Base-by-base conservation (phyloP, 2,329 filamentous ascomycete species). In the Acarospora socialis region DNA sequence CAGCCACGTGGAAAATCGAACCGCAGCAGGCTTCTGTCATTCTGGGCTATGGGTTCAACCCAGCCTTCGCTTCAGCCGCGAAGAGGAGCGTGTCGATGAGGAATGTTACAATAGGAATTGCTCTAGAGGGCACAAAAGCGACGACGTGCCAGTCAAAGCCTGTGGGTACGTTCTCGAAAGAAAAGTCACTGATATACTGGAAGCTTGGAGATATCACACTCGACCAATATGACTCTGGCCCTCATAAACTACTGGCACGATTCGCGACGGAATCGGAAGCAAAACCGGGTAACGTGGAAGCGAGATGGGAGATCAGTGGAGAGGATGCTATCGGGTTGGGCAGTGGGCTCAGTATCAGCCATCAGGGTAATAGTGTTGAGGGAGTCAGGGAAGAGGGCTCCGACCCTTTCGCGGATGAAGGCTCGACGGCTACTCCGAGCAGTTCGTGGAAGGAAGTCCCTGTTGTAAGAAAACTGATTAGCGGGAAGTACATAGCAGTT, bases 21-120 rank as follows among this genome's bases (percentile, higher is more conserved):
- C 71, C 80, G 25, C 77, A 79, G 40, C 87, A 93, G 56, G 71
- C 87, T n/a, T 86, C 81, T 23, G 71, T 92, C 23, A 71, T 94
- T 33, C 61, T 95, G 21, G 74, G 79, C 48, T 95, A 94, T 57
- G 74, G 75, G 4, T 66, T 90, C 10, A 93, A 94, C 53, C 80
- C 83, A 0, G 60, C 65, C 1, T 83, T 75, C 49, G 38, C 50
- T 41, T 62, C 58, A 29, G 58, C 63, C 30, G 47, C 40, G 3
- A 42, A 62, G 46, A 49, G 67, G 55, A 48, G 39, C 17, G 36
- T 82, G 22, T 69, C 61, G 2, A 54, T 84, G 23, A 77, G 75
- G 46, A 92, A 93, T 45, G 66, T 94, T 15, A 67, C 79, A 4
- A 63, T 92, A 16, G 65, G 82, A 10, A 71, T 77, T 18, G 73